Percentiles rank a stretch among this genome's conserved stretches.
Conservation (phyloP, 306 rosid species). For the Quercus variabilis region DNA sequence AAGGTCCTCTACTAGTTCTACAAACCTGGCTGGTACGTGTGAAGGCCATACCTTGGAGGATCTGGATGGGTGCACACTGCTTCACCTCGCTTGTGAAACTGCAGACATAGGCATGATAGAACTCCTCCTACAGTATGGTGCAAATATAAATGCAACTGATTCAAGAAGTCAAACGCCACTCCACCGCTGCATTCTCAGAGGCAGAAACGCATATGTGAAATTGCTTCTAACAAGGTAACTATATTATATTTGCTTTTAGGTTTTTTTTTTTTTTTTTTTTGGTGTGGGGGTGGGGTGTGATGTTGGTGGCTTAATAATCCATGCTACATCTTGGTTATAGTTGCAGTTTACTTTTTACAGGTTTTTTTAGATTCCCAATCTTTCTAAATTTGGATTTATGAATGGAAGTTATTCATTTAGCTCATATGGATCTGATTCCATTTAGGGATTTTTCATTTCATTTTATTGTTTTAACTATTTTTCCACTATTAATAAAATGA, state of each 20-base stretch:
- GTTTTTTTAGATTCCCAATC: background rate
- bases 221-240: conserved; percentile 83
- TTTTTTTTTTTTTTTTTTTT: background rate
- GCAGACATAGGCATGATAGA: conserved; percentile 95
- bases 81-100: conserved; percentile 94
- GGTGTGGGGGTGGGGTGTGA: background rate
- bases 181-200: conserved; percentile 69
- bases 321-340: background rate
- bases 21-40: conserved; percentile 45
- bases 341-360: background rate
- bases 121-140: conserved; percentile 96
- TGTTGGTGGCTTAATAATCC: background rate
- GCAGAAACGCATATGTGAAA: conserved; percentile 51
- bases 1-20: conserved; percentile 60
- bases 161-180: conserved; percentile 81
- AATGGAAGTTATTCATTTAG: background rate
- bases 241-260: conserved; percentile 11
- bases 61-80: conserved; percentile 78
- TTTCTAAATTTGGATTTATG: background rate
- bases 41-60: conserved; percentile 63
- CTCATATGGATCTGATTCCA: background rate
- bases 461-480: background rate
- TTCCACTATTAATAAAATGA: background rate
- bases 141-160: conserved; percentile 70
- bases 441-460: background rate